Evolutionary conservation across 2,329 filamentous ascomycete genomes (phyloP), one percentile per base, ranked within the genome.

Genomic region (Claviceps monticola): DNA sequence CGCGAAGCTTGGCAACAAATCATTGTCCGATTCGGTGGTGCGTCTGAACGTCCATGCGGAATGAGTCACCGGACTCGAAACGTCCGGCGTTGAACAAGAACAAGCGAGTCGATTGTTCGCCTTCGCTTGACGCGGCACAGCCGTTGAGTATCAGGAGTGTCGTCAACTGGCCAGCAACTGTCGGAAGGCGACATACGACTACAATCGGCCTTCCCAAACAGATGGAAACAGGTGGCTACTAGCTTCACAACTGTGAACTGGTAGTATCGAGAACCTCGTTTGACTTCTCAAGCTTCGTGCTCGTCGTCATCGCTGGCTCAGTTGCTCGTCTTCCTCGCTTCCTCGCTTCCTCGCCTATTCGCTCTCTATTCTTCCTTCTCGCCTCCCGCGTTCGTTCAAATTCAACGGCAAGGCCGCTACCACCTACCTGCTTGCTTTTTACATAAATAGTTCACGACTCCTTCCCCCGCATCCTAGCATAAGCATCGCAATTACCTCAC

Each of bases 401-500:
- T 29, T 41, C 34, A 19, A 46, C 17, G 45, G 51, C 51, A 52
- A 48, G 48, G 49, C 44, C 51, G 46, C 36, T 38, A 45, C 50
- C 51, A 45, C 39, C 53, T 42, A 46, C 51, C 51, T 55, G 41
- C 53, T 55, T 53, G 48, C 51, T 49, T 43, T 26, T 41, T 45
- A 38, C 34, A 19, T 34, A 19, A n/a, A 46, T 34, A 49, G 17
- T 49, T 50, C 46, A 47, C 53, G 48, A 53, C 51, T 55, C 52
- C 56, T 55, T 51, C 53, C 54, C 54, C 50, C 45, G 17, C 52
- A 51, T 53, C 50, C 34, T 55, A 49, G 44, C 51, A 49, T 36
- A 52, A 56, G 44, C 57, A 59, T 63, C 56, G 57, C 57, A 54
- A 56, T 56, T 59, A 59, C 57, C 57, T 47, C 39, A 38, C 23